Evolutionary conservation across 192 early-diverging fungal genomes (phyloP), one percentile per base, ranked within the genome.

Genomic region (Umbelopsis sp.): DNA sequence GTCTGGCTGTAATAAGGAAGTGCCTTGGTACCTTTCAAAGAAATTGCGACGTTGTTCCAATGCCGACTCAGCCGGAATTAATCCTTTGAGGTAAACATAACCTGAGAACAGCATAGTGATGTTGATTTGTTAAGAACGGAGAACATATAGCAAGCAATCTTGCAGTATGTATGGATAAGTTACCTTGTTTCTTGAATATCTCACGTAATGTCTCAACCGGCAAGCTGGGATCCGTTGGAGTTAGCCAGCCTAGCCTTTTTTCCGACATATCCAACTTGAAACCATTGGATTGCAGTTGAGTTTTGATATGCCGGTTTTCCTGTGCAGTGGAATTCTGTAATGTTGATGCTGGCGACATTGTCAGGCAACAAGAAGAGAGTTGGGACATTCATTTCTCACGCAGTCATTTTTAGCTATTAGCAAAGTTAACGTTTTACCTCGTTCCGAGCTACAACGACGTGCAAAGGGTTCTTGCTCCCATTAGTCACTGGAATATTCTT

Each of bases 1-100:
- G 29, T 5, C 26, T 7, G 31, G 26, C 34, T 29, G 12, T 12
- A 62, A 17, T 17, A 62, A 62, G 4, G 25, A 17, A 12, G 56
- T n/a, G 14, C 56, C 56, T 34, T 62, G 16, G 31, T 62, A 62
- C 11, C 20, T 32, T 26, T 62, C 31, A 12, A 62, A 62, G 56
- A 62, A 62, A 34, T 62, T 31, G 26, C 29, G 56, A 16, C 56
- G 56, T 26, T 62, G 56, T 32, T 62, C 56, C 20, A 62, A 32
- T n/a, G 31, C 56, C 11, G 26, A 29, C 29, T 62, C 56, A 4
- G 31, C 29, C 0, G 56, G 56, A 3, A 62, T 29, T 31, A 62
- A 36, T 0, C 56, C 56, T 31, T 62, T 62, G 2, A 62, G 14
- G 34, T 14, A 62, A 17, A 62, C 4, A 34, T 62, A 62, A 2